Conservation (phyloP, 176 grass and related monocot species). For the Tillandsia leiboldiana region DNA sequence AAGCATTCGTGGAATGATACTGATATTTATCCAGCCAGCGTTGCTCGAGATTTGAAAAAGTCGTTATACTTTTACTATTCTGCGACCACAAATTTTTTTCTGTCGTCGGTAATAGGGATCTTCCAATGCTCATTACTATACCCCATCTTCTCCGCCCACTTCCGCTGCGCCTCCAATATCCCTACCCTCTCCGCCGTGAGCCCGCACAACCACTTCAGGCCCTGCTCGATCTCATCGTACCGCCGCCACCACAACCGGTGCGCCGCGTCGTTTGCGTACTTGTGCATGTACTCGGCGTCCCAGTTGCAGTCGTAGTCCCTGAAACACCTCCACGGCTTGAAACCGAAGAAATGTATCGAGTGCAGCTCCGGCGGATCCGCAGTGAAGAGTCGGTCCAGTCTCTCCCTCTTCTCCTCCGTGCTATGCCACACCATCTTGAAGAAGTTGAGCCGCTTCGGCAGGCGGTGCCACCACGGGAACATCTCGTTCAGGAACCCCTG, state of each 20-base stretch:
- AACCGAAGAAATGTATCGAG: slow-evolving; percentile 67
- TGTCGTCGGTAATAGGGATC: slow-evolving; percentile 56
- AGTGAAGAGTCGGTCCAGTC: slow-evolving; percentile 65
- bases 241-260: slow-evolving; percentile 70
- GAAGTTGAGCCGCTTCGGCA: slow-evolving; percentile 72
- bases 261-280: slow-evolving; percentile 70
- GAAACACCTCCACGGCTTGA: slow-evolving; percentile 87
- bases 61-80: not conserved
- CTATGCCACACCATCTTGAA: slow-evolving; percentile 92
- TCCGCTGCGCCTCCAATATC: slow-evolving; percentile 47
- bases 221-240: slow-evolving; percentile 62
- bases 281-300: slow-evolving; percentile 46
- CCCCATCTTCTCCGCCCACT: slow-evolving; percentile 34
- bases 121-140: slow-evolving; percentile 59
- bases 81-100: slow-evolving; percentile 11
- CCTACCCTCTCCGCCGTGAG: slow-evolving; percentile 50
- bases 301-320: slow-evolving; percentile 95
- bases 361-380: slow-evolving; percentile 58
- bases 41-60: not conserved
- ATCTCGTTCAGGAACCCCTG: slow-evolving; percentile 96
- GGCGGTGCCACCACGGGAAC: slow-evolving; percentile 97
- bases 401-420: slow-evolving; percentile 41
- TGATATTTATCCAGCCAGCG: too few relatives aligned
- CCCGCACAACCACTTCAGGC: slow-evolving; percentile 39
- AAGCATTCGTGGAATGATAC: too few relatives aligned